Base-by-base conservation (phyloP, 352 stramenopile species). In the Globisporangium nagaii region DNA sequence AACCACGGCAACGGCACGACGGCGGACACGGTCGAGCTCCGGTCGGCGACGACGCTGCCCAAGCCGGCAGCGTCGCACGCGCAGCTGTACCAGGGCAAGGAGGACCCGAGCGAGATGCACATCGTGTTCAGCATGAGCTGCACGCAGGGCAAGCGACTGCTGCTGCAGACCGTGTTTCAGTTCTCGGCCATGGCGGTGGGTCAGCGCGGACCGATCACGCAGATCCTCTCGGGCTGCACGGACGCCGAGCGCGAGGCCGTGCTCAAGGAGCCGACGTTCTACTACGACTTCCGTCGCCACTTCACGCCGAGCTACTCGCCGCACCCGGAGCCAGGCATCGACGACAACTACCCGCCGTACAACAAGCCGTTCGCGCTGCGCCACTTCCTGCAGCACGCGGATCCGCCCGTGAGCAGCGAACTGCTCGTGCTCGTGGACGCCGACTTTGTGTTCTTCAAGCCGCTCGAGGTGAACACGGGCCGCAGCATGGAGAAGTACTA, bases 401-500 rank as follows among this genome's bases (percentile, higher is more conserved):
- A 71, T 22, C 62, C 63, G 30, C 57, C 58, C 2, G 49, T 71
- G 27, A 40, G 42, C 31, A 36, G 66, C 27, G 43, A 62, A 13
- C 48, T 53, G 10, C 31, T 76, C 41, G 54, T 58, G 15, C 51
- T 76, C 10, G 37, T 76, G 32, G 65, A 73, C 48, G 50, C 30
- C 39, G 56, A 63, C 50, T 63, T 59, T 39, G 56, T 63, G 9
- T 63, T 63, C 41, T 63, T 63, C 32, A 51, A 63, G 24, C 51
- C 41, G 15, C 53, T 76, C 6, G 34, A 40, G 15, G 47, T 66
- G 5, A 82, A 84, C 51, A 81, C 71, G 0, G 73, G 69, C 37
- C 47, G 56, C 3, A 62, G 70, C 49, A 52, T 82, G 20, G 44
- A 60, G 31, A 71, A 67, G 31, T 82, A 78, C 59, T 80, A 76